Evolutionary conservation across 805 yeast genomes (phyloP), one percentile per base, ranked within the genome.

Genomic region (Candida suzukii): DNA sequence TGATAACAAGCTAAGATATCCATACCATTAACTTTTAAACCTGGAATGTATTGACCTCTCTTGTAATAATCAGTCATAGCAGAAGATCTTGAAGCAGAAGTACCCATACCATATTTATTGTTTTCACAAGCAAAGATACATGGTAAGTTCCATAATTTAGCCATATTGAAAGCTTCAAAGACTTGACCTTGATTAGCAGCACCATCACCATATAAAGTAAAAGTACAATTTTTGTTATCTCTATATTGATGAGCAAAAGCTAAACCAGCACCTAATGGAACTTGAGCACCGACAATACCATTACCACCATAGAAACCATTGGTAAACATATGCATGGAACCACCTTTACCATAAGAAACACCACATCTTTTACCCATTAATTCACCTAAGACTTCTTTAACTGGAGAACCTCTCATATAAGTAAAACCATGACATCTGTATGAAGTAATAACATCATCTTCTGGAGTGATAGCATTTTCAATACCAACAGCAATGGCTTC

Each of bases 101-200:
- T 93, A 73, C 99, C 99, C 99, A 93, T 93, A 77, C 99, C 99
- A 67, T 93, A 93, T 73, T 88, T 93, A 82, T 93, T 93, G 78
- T 93, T 93, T 72, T 93, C 99, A 76, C 99, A 93, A 49, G 93
- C 88, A 62, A 88, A 93, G 50, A 93, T 70, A 63, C 87, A 83
- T 53, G 99, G 99, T 61, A 93, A 76, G 70, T 90, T 81, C 96
- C 96, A 93, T 64, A 93, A 78, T 72, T 93, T 93, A 61, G 99
- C 99, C 98, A 93, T 93, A 80, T 93, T 93, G 78, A 76, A 93
- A 40, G 97, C 66, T 74, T 93, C 99, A 57, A 93, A 93, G 47
- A 90, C 97, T 74, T 93, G 99, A 65, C 99, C 99, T 73, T 93
- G 99, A 76, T 93, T 93, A 50, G 98, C 83, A 41, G 99, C 99